phyloP scores from a whole-genome alignment of 1,284 basidiomycete genomes.

The Farysia itapuensis region DNA sequence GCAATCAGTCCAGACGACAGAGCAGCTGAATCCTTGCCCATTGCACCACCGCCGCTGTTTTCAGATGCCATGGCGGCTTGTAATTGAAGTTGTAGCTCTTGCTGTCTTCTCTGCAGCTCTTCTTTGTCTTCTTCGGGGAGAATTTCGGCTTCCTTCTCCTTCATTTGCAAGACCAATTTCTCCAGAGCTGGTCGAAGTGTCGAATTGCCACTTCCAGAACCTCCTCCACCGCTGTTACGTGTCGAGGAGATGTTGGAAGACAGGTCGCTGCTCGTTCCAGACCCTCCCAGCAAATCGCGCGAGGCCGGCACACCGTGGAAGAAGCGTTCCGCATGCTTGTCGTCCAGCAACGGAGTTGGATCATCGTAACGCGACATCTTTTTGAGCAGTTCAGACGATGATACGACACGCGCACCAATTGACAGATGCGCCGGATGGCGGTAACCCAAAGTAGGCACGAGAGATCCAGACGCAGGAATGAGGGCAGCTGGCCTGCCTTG shows the following conservation, averaged over 20 bases:
- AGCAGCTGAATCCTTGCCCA: slow-evolving; percentile 18
- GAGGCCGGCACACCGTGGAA: slow-evolving; percentile 53
- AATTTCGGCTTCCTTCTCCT: slow-evolving; percentile 29
- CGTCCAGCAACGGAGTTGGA: slow-evolving; percentile 51
- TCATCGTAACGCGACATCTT: slow-evolving; percentile 45
- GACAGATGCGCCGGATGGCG: slow-evolving; percentile 45
- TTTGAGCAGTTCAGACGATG: slow-evolving; percentile 36
- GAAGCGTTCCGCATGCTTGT: slow-evolving; percentile 54
- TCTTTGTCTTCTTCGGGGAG: slow-evolving; percentile 31
- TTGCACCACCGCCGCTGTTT: slow-evolving; percentile 8
- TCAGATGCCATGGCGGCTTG: slow-evolving; percentile 34
- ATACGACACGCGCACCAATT: slow-evolving; percentile 41
- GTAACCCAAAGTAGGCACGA: slow-evolving; percentile 44
- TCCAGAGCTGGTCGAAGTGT: slow-evolving; percentile 42
- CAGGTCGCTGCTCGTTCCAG: slow-evolving; percentile 37
- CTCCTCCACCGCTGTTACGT: slow-evolving; percentile 35
- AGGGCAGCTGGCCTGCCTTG: slow-evolving; percentile 48
- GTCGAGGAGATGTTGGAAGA: slow-evolving; percentile 39
- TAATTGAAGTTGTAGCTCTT: slow-evolving; percentile 37
- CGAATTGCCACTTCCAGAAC: slow-evolving; percentile 46
- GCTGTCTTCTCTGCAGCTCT: slow-evolving; percentile 33
- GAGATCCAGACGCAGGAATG: slow-evolving; percentile 38
- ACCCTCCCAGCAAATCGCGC: slow-evolving; percentile 44
- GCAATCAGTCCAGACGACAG: slow-evolving; percentile 27
- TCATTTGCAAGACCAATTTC: slow-evolving; percentile 33